A percentile compares a stretch with the other conserved stretches of the same genome.
Evolutionary conservation across 2,329 filamentous ascomycete genomes (phyloP).

Genomic region (Ceratocystis cubensis): DNA sequence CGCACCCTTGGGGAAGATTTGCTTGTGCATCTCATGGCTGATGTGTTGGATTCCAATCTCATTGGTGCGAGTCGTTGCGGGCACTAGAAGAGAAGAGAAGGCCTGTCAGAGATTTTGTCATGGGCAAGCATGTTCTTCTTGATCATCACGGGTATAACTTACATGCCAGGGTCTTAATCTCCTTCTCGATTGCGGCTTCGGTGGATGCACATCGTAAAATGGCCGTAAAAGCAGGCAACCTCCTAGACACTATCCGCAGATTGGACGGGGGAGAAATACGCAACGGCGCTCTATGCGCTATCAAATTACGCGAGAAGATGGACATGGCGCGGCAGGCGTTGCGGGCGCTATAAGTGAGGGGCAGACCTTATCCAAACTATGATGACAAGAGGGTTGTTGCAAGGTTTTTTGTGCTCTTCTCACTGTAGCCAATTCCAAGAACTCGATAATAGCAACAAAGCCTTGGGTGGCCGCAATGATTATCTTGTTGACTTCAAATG

Average conservation of each 20-base stretch:
- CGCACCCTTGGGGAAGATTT: slow-evolving; percentile 57
- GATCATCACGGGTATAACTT: slow-evolving; percentile 24
- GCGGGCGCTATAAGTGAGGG: no score
- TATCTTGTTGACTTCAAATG: not conserved
- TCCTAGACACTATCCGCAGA: not conserved
- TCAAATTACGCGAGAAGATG: not conserved
- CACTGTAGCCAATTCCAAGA: not conserved
- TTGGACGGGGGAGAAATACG: not conserved
- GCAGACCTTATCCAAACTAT: not conserved
- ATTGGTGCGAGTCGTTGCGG: slow-evolving; percentile 61
- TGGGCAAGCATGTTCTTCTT: slow-evolving; percentile 1
- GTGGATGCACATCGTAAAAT: slow-evolving; percentile 14
- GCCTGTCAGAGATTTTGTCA: slow-evolving; percentile 19
- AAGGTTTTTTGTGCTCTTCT: slow-evolving; percentile 1
- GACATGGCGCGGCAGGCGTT: not conserved
- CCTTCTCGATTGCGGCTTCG: slow-evolving; percentile 13
- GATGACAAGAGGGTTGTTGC: not conserved
- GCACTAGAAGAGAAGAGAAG: slow-evolving; percentile 28
- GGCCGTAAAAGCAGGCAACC: not conserved
- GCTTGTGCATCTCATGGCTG: slow-evolving; percentile 66
- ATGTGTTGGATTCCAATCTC: slow-evolving; percentile 92
- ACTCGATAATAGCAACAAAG: not conserved
- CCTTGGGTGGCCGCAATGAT: not conserved
- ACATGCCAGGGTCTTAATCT: slow-evolving; percentile 32
- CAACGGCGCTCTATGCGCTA: not conserved